These are phyloP conservation scores for Nectriaceae sp. DNA, from an alignment of 2,329 filamentous ascomycete species.

Conservation along the genomic window DNA sequence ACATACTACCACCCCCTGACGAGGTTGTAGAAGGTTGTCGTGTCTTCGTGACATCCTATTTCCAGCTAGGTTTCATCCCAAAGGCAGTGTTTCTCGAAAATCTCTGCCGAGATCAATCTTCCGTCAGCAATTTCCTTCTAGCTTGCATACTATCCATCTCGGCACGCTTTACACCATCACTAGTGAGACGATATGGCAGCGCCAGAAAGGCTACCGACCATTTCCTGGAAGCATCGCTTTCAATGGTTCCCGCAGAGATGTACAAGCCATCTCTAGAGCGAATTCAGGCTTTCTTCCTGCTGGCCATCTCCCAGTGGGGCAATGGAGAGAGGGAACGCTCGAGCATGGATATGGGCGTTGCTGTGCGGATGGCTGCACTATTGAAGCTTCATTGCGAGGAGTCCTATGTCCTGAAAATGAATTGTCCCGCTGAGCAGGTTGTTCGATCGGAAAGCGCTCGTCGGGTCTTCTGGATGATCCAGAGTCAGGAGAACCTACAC, in stretches of 20 bases:
- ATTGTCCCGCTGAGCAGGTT: conserved; percentile 30
- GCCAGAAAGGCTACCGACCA: conserved; percentile 27
- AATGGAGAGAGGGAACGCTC: conserved; percentile 34
- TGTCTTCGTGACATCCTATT: conserved; percentile 31
- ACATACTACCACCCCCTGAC: conserved; percentile 21
- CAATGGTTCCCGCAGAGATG: conserved; percentile 31
- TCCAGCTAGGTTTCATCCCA: conserved; percentile 36
- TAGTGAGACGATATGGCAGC: conserved; percentile 25
- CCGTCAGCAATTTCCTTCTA: conserved; percentile 32
- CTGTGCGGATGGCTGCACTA: conserved; percentile 37
- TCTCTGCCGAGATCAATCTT: conserved; percentile 17
- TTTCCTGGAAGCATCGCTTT: conserved; percentile 27
- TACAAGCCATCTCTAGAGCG: conserved; percentile 29
- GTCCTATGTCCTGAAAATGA: conserved; percentile 30
- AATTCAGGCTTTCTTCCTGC: conserved; percentile 34
- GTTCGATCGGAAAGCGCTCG: conserved; percentile 36
- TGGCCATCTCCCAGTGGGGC: conserved; percentile 36
- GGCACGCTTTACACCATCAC: conserved; percentile 31
- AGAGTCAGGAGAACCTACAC: conserved; percentile 39
- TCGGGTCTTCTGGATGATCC: conserved; percentile 40
- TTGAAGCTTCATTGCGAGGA: conserved; percentile 40
- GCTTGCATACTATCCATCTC: conserved; percentile 33
- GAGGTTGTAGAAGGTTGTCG: conserved; percentile 31
- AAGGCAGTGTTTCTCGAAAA: conserved; percentile 33
- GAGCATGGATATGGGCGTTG: conserved; percentile 40